Evolutionary conservation across 2,329 filamentous ascomycete species (phyloP).

Genomic region (Sporothrix pallida): DNA sequence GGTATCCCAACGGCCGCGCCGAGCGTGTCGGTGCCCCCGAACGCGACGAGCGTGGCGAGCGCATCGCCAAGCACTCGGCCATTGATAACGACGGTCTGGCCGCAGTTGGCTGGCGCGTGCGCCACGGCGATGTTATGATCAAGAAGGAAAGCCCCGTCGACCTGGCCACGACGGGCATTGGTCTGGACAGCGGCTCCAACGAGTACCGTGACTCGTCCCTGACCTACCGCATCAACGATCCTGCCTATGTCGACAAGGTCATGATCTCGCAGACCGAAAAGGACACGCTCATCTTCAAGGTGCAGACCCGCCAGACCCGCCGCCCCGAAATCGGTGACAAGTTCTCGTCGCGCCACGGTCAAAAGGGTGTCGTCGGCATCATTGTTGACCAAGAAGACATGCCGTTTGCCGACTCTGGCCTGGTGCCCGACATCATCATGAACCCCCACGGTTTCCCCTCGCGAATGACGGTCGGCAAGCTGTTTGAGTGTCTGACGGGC

Average conservation of each 20-base stretch:
- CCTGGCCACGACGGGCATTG: conserved; percentile 73
- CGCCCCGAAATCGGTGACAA: conserved; percentile 96
- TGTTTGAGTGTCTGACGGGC: conserved; percentile 91
- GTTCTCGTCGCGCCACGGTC: conserved; percentile 96
- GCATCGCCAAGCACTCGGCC: conserved; percentile 71
- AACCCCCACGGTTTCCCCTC: conserved; percentile 99
- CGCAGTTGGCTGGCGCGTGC: conserved; percentile 80
- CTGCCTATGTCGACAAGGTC: conserved; percentile 92
- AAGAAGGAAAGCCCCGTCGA: conserved; percentile 88
- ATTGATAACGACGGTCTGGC: conserved; percentile 89
- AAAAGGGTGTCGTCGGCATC: conserved; percentile 96
- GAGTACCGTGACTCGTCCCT: conserved; percentile 71
- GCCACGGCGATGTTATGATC: conserved; percentile 82
- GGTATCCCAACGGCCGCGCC: conserved; percentile 80
- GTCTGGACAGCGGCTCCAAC: conserved; percentile 66
- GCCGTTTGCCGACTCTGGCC: conserved; percentile 89
- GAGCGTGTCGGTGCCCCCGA: conserved; percentile 69
- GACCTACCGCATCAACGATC: conserved; percentile 83
- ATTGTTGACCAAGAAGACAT: conserved; percentile 97
- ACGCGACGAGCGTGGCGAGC: conserved; percentile 64
- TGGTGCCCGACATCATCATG: conserved; percentile 99
- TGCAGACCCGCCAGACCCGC: conserved; percentile 94
- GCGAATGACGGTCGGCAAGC: conserved; percentile 98
- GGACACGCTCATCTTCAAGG: conserved; percentile 86
- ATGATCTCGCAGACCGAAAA: conserved; percentile 89